Conservation (phyloP, 176 grass and related monocot genomes). For the Tuctoria greenei region DNA sequence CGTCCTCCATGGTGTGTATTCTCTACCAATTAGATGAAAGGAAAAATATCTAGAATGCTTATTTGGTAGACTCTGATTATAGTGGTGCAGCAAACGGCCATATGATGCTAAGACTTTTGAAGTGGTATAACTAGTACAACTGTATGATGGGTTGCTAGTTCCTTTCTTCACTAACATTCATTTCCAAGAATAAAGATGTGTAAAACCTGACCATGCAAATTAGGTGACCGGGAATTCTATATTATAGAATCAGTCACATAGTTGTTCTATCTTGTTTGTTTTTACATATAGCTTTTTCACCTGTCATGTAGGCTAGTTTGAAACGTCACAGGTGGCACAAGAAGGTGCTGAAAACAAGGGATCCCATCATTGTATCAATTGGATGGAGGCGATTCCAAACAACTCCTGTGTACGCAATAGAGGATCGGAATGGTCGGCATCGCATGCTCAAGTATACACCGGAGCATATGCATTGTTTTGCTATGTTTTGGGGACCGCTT, state of each 20-base stretch:
- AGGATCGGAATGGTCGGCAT: slow-evolving; percentile 81
- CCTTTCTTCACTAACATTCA: background rate
- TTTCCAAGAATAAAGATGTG: slow-evolving; percentile 9
- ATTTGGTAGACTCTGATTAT: slow-evolving; percentile 11
- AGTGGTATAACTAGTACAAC: background rate
- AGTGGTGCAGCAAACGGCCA: background rate
- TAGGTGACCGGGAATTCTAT: slow-evolving; percentile 5
- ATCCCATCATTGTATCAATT: slow-evolving; percentile 87
- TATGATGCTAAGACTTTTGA: background rate
- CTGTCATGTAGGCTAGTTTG: slow-evolving; percentile 53
- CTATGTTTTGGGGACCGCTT: slow-evolving; percentile 96
- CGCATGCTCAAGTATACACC: slow-evolving; percentile 99
- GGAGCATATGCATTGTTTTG: slow-evolving; percentile 98
- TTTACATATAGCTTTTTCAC: slow-evolving; percentile 23
- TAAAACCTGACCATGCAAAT: background rate
- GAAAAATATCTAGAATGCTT: background rate
- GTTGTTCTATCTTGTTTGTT: background rate
- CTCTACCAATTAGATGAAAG: background rate
- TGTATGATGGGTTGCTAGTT: background rate
- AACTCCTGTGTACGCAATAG: slow-evolving; percentile 80
- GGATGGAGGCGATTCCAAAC: slow-evolving; percentile 95
- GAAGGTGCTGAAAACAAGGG: slow-evolving; percentile 88
- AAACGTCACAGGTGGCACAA: slow-evolving; percentile 95
- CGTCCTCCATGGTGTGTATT: slow-evolving; percentile 3
- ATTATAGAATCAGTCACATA: background rate